These are phyloP conservation scores for Entomortierella lignicola DNA, from an alignment of 192 early-diverging fungal genomes.

Conservation along the genomic window DNA sequence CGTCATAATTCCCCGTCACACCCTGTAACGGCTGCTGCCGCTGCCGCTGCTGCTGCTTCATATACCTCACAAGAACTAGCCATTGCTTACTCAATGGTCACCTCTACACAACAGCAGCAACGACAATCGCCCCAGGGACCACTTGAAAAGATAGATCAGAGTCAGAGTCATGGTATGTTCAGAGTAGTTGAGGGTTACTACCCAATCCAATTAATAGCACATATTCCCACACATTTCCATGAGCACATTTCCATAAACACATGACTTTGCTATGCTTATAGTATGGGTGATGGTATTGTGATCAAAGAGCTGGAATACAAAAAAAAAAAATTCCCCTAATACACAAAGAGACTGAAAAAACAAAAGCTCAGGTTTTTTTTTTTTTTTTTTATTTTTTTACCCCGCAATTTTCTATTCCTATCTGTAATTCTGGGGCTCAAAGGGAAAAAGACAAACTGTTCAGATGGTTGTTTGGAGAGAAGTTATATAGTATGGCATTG, in stretches of 20 bases:
- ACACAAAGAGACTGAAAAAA: too few relatives aligned
- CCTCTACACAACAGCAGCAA: constrained; percentile 14
- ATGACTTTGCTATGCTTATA: too few relatives aligned
- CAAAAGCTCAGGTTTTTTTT: too few relatives aligned
- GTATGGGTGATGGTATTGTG: too few relatives aligned
- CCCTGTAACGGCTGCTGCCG: constrained; percentile 17
- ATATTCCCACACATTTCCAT: too few relatives aligned
- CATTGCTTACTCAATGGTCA: constrained; percentile 44
- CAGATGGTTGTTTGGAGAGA: too few relatives aligned
- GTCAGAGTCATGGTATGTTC: neutral
- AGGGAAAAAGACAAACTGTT: neutral
- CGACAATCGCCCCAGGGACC: neutral
- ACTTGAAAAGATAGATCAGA: neutral
- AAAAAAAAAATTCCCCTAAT: too few relatives aligned
- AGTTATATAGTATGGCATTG: too few relatives aligned
- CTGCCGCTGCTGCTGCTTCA: constrained; percentile 22
- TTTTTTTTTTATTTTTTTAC: neutral
- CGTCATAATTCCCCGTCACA: neutral
- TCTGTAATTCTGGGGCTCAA: neutral
- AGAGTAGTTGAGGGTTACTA: too few relatives aligned
- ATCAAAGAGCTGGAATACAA: too few relatives aligned
- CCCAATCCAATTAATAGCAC: too few relatives aligned
- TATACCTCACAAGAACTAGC: constrained; percentile 41
- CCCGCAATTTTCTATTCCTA: neutral
- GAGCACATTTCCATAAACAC: too few relatives aligned